Conservation (phyloP, 2,329 filamentous ascomycete genomes). For the Calonectria hawksworthii region DNA sequence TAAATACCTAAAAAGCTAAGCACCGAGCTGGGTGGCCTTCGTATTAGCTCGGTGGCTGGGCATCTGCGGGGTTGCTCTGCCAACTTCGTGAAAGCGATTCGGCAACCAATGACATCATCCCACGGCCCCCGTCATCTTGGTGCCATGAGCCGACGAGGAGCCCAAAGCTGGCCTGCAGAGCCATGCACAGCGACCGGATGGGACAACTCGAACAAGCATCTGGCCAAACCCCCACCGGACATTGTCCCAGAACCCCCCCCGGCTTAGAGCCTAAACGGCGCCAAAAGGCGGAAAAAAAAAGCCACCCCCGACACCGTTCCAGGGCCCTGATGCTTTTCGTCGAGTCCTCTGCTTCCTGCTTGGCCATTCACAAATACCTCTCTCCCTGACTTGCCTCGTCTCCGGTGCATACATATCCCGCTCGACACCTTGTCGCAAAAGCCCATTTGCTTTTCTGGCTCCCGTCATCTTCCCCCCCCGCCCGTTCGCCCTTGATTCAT, state of each 20-base stretch:
- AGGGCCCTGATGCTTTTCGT: neutral
- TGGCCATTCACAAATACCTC: constrained; percentile 15
- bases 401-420: neutral
- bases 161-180: constrained; percentile 35
- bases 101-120: constrained; percentile 47
- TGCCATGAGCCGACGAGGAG: constrained; percentile 28
- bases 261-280: constrained; percentile 32
- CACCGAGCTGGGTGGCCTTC: constrained; percentile 3
- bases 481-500: constrained; percentile 16
- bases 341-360: neutral
- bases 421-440: neutral
- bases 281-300: constrained; percentile 22
- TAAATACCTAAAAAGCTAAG: constrained; percentile 17
- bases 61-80: constrained; percentile 45
- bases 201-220: constrained; percentile 23
- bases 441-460: constrained; percentile 13
- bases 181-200: constrained; percentile 35
- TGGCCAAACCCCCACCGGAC: constrained; percentile 33
- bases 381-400: constrained; percentile 16
- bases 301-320: constrained; percentile 14
- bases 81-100: constrained; percentile 34
- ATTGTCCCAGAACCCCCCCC: constrained; percentile 34
- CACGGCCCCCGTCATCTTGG: constrained; percentile 20
- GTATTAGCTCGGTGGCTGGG: constrained; percentile 22
- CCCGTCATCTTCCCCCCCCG: neutral